phyloP scores from a whole-genome alignment of 2,329 filamentous ascomycete genomes.

The Fusarium algeriense region DNA sequence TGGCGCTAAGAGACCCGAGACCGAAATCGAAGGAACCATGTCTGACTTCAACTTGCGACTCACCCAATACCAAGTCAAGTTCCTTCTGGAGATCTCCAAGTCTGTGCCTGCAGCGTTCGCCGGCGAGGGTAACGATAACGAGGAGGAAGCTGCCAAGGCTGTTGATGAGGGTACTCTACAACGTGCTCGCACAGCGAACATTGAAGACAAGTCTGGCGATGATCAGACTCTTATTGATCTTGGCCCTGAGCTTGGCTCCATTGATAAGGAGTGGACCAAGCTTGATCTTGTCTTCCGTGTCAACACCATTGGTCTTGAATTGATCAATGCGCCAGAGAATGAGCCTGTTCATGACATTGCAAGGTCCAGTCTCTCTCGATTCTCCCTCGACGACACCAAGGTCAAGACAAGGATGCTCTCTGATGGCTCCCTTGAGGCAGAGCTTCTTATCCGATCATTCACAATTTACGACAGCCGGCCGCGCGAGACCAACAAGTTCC shows the following conservation, averaged over 20 bases:
- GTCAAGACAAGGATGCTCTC: constrained; percentile 94
- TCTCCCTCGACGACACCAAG: constrained; percentile 92
- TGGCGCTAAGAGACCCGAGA: constrained; percentile 84
- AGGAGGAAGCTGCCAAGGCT: constrained; percentile 80
- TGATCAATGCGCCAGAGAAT: constrained; percentile 81
- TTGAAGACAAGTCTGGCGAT: constrained; percentile 50
- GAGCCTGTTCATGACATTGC: constrained; percentile 83
- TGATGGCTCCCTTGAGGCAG: constrained; percentile 90
- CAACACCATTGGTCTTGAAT: constrained; percentile 86
- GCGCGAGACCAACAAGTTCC: constrained; percentile 92
- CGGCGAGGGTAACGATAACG: constrained; percentile 72
- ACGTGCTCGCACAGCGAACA: constrained; percentile 59
- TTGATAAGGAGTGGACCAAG: constrained; percentile 86
- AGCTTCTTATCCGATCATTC: constrained; percentile 93
- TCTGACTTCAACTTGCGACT: constrained; percentile 92
- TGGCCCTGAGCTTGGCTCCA: constrained; percentile 76
- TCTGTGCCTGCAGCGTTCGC: constrained; percentile 91
- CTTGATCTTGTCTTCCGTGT: constrained; percentile 93
- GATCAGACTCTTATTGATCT: constrained; percentile 65
- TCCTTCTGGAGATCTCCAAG: constrained; percentile 86
- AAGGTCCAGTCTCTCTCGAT: constrained; percentile 87
- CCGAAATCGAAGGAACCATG: constrained; percentile 91
- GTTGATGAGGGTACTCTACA: constrained; percentile 70
- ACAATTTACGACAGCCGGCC: constrained; percentile 94
- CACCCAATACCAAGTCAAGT: constrained; percentile 91